A percentile compares a stretch with the other conserved stretches of the same genome.
Conservation (phyloP, 768 basidiomycete species). For the Lentinula sp. region DNA sequence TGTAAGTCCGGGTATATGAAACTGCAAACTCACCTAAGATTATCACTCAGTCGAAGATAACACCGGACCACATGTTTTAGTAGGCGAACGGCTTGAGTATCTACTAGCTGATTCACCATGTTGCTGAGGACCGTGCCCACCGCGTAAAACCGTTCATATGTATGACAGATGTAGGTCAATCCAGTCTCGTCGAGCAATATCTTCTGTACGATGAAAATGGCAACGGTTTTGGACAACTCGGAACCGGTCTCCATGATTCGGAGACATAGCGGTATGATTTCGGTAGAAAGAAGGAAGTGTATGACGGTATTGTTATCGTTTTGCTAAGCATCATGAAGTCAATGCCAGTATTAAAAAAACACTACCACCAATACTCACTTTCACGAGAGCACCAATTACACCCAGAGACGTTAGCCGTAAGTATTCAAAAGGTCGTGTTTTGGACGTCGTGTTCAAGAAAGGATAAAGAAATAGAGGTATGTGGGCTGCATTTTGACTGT, state of each 20-base stretch:
- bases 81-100: slow-evolving; percentile 93
- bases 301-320: slow-evolving; percentile 99
- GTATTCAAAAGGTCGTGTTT: slow-evolving; percentile 99
- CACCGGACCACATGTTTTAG: slow-evolving; percentile 98
- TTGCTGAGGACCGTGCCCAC: slow-evolving; percentile 97
- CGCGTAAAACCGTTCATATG: slow-evolving; percentile 99
- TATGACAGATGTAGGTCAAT: slow-evolving; percentile 97
- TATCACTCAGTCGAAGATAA: slow-evolving; percentile 93
- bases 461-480: slow-evolving; percentile 98
- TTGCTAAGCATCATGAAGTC: slow-evolving; percentile 51
- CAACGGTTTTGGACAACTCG: slow-evolving; percentile 97
- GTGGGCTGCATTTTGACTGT: slow-evolving; percentile 57
- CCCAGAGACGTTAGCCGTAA: slow-evolving; percentile 98
- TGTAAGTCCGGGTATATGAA: background rate
- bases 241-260: slow-evolving; percentile 99
- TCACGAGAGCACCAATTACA: slow-evolving; percentile 97
- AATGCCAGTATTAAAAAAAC: background rate
- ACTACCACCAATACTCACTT: slow-evolving; percentile 44
- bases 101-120: slow-evolving; percentile 97
- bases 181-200: slow-evolving; percentile 96
- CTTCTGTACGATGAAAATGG: slow-evolving; percentile 99
- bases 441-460: slow-evolving; percentile 97
- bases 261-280: slow-evolving; percentile 98
- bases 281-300: slow-evolving; percentile 97
- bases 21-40: slow-evolving; percentile 64